Base-by-base conservation (phyloP, 768 basidiomycete species). In the Hericium alpestre region DNA sequence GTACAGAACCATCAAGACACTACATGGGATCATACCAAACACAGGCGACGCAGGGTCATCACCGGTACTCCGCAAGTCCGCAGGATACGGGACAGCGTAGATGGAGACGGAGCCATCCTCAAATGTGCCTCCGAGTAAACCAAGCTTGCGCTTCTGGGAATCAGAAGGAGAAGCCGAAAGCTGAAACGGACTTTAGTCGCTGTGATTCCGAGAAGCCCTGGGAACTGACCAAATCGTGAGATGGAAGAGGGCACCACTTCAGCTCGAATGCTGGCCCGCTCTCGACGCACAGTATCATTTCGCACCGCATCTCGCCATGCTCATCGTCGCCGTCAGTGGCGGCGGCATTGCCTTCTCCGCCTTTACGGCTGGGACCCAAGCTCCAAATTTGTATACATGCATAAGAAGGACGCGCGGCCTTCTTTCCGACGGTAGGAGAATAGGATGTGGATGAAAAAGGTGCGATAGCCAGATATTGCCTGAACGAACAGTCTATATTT, bases 171-270 rank as follows among this genome's bases (percentile, higher is more conserved):
- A 32, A 32, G 32, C 6, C 32, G 32, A 32, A 6, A 32, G 32
- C 32, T 32, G 32, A 32, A 32, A 32, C 32, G 9, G 9, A 32
- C 25, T 25, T 49, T 58, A 61, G 9, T 10, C 6, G 9, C 6
- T 32, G 32, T 32, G 32, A 32, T 9, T 1, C 6, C 8, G 9
- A 32, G 22, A 23, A 23, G 20, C 27, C 46, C 16, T 25, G 25
- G 22, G 25, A 25, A 71, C 76, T 57, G 51, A 78, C 76, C 13
- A 67, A 50, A 56, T 91, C 90, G 62, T 90, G 81, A 16, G 87
- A 82, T 0, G 93, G 93, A 27, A 93, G 67, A 3, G 95, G 95
- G 69, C 94, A 94, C 94, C 95, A 98, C 70, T 87, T 92, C 13
- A 94, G 66, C 52, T 90, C 86, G 61, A 83, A 79, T 2, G 84